Evolutionary conservation across 306 rosid species (phyloP).

Genomic region (Pachyrhizus erosus): DNA sequence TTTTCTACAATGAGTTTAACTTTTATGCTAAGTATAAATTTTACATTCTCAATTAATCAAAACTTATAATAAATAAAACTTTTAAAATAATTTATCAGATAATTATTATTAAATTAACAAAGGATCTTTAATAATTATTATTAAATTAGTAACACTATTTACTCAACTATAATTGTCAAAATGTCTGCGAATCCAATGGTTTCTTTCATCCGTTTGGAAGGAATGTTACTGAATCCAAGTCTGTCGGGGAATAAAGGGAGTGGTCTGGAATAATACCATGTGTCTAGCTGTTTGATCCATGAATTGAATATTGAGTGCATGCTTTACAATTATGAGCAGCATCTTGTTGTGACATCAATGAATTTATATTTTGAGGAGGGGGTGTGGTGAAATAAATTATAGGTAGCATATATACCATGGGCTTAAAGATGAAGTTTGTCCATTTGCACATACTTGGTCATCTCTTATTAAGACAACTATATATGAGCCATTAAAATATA

Average conservation of each 20-base stretch:
- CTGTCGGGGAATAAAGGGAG: background rate
- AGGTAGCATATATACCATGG: background rate
- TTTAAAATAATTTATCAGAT: too few species aligned
- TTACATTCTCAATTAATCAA: too few species aligned
- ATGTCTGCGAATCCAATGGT: background rate
- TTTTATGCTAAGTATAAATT: background rate
- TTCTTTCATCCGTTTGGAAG: background rate
- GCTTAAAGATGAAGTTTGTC: slow-evolving; percentile 6
- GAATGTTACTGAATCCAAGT: background rate
- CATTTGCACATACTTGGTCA: background rate
- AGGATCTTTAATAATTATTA: too few species aligned
- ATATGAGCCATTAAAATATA: background rate
- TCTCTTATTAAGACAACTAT: background rate
- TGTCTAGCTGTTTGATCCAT: background rate
- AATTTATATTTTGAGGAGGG: background rate
- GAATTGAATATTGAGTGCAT: background rate
- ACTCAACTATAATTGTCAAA: background rate
- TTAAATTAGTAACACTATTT: too few species aligned
- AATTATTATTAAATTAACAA: too few species aligned
- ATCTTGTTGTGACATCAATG: slow-evolving; percentile 5
- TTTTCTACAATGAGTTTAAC: background rate
- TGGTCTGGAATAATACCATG: background rate
- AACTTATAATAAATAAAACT: too few species aligned
- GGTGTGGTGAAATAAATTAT: background rate
- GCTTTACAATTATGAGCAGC: background rate